These are phyloP conservation scores for Tetrahymena malaccensis DNA, from an alignment of 73 alveolate genomes.

Conservation along the genomic window DNA sequence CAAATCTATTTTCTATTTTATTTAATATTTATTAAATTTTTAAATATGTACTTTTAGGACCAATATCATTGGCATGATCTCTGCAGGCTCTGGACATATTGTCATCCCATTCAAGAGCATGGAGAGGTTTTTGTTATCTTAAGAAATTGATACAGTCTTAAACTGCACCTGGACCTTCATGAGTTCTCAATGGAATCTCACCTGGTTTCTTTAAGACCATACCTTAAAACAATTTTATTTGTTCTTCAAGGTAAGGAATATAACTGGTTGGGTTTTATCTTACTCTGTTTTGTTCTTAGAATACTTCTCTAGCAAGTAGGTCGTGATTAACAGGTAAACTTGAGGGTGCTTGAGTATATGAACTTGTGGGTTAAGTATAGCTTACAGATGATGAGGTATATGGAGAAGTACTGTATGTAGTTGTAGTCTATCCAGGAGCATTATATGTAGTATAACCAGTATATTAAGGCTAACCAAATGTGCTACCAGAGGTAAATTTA, in stretches of 20 bases:
- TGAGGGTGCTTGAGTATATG: not conserved
- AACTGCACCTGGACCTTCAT: slow-evolving; percentile 33
- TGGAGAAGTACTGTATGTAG: not conserved
- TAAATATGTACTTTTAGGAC: slow-evolving; percentile 53
- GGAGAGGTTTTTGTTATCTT: slow-evolving; percentile 42
- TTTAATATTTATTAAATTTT: too few species aligned
- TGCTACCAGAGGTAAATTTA: not conserved
- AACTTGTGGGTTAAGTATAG: not conserved
- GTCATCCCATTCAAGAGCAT: slow-evolving; percentile 39
- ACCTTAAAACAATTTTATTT: slow-evolving; percentile 8
- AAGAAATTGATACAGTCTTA: slow-evolving; percentile 54
- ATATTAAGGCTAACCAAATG: not conserved
- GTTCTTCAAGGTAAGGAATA: slow-evolving; percentile 3
- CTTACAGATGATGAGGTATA: not conserved
- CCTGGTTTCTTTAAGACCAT: slow-evolving; percentile 33
- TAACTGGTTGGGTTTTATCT: not conserved
- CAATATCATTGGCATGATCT: slow-evolving; percentile 75
- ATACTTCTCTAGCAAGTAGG: slow-evolving; percentile 8
- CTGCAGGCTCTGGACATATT: slow-evolving; percentile 47
- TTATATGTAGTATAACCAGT: not conserved
- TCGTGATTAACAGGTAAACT: not conserved
- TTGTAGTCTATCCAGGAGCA: not conserved
- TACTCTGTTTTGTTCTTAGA: slow-evolving; percentile 10
- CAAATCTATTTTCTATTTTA: not conserved
- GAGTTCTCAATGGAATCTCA: slow-evolving; percentile 21